Evolutionary conservation across 192 early-diverging fungal genomes (phyloP), one percentile per base, ranked within the genome.

Genomic region (Phycomyces nitens): DNA sequence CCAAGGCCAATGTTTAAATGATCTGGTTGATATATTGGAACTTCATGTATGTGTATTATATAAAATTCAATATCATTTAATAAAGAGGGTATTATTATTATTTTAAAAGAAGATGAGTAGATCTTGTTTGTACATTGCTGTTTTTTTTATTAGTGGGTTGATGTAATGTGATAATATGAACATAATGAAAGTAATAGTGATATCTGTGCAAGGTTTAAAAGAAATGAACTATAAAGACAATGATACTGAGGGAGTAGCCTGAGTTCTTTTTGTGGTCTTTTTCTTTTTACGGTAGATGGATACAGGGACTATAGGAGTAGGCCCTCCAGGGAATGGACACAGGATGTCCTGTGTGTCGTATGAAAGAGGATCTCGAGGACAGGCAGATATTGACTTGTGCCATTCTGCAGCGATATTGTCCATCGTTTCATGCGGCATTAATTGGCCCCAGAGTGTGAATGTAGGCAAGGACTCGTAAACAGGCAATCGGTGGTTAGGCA

Each of bases 401-500:
- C 81, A 63, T 4, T 60, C 64, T 51, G 64, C 69, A 11, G 71
- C 76, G 14, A 58, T 53, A 9, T 73, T 57, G 0, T 75, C 70
- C 27, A 85, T 11, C 2, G 50, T 16, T 0, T 39, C 12, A 0
- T 26, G 44, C 20, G 69, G 16, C 12, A 27, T 23, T 0, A 53
- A 15, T 29, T 77, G 68, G 2, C 77, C 83, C 72, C 77, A 81
- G 0, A 81, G 50, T 53, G 82, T 74, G 18, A 85, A 50, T 3
- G 77, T 58, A 16, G 83, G 83, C 15, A 85, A 65, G 0, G 71
- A 34, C 16, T 69, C 72, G 68, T 70, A 80, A 12, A 71, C 52
- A 4, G 83, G 77, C 29, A 85, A 50, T 9, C 62, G 62, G n/a
- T 68, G 42, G 24, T 74, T 61, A 8, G 83, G 81, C 57, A 85